Evolutionary conservation across 2,329 filamentous ascomycete species (phyloP).

Genomic region (Gyromitra esculenta): DNA sequence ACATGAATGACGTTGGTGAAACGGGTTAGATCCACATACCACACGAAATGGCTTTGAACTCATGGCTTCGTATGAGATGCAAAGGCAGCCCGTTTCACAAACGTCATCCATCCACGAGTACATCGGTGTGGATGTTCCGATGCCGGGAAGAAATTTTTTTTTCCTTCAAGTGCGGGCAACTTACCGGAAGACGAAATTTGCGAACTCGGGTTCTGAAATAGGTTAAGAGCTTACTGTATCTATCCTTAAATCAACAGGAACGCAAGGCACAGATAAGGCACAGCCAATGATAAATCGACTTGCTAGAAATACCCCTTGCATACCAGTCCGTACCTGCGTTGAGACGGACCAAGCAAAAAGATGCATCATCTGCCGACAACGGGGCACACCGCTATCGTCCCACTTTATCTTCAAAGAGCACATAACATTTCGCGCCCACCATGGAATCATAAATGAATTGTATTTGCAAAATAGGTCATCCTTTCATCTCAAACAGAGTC

Average conservation of each 20-base stretch:
- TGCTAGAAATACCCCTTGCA: neutral
- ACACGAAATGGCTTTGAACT: neutral
- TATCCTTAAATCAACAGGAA: neutral
- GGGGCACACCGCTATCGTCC: neutral
- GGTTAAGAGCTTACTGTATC: neutral
- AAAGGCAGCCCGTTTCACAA: conserved; percentile 5
- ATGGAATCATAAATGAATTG: neutral
- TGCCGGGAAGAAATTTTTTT: neutral
- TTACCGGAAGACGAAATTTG: neutral
- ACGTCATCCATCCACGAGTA: neutral
- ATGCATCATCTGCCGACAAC: neutral
- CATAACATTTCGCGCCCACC: neutral
- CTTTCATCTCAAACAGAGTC: neutral
- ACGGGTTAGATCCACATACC: neutral
- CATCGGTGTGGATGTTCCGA: neutral
- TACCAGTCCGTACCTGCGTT: conserved; percentile 1
- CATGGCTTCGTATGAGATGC: neutral
- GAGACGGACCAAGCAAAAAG: neutral
- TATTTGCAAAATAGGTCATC: neutral
- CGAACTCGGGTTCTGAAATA: neutral
- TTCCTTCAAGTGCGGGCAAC: neutral
- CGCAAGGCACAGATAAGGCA: neutral
- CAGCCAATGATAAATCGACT: neutral
- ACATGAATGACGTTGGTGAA: neutral
- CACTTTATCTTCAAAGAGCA: neutral